A percentile compares a stretch with the other conserved stretches of the same genome.
phyloP scores from a whole-genome alignment of 306 rosid genomes.

The Senna tora region DNA sequence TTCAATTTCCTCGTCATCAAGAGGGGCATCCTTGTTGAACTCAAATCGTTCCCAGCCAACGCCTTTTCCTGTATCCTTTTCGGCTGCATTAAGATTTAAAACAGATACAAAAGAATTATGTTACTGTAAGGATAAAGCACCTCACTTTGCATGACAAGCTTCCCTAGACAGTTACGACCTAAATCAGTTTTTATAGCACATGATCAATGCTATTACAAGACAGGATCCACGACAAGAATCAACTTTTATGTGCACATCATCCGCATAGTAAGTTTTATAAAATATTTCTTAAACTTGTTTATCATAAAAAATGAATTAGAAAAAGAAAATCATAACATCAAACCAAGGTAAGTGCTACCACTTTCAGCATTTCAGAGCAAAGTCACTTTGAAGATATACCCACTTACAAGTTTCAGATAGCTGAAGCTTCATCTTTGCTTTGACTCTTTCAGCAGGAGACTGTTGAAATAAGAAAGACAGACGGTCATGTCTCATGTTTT shows the following conservation, averaged over 20 bases:
- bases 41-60: conserved; percentile 94
- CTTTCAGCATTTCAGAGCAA: not conserved
- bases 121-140: conserved; percentile 29
- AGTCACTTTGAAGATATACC: not conserved
- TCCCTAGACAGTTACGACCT: conserved; percentile 13
- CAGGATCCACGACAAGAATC: not conserved
- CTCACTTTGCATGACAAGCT: conserved; percentile 12
- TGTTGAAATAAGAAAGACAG: conserved; percentile 48
- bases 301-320: not conserved
- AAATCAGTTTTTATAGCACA: conserved; percentile 4
- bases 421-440: conserved; percentile 93
- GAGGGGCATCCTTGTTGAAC: conserved; percentile 90
- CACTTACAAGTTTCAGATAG: conserved; percentile 80
- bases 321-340: not conserved
- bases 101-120: not conserved
- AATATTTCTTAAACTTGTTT: conserved; percentile 10
- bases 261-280: conserved; percentile 15
- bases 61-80: conserved; percentile 68
- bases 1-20: conserved; percentile 88
- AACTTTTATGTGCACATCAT: conserved; percentile 1
- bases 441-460: conserved; percentile 88
- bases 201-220: conserved; percentile 4
- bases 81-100: conserved; percentile 55
- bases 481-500: conserved; percentile 5
- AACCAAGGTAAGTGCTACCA: not conserved